phyloP scores from a whole-genome alignment of 768 basidiomycete genomes.

The Rhodotorula toruloides region DNA sequence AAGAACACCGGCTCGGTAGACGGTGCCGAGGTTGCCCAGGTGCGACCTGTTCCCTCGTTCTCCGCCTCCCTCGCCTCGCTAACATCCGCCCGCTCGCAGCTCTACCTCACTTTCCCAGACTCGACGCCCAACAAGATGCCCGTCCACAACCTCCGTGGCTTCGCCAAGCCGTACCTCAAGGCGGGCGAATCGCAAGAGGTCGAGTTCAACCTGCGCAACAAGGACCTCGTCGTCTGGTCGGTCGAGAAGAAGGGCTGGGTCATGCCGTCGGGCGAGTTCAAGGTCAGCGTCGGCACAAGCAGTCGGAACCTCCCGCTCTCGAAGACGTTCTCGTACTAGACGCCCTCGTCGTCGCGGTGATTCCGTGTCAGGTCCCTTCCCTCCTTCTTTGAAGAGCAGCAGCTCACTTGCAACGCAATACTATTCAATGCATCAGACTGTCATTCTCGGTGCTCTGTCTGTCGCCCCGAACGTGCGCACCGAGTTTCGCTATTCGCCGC shows the following conservation, averaged over 20 bases:
- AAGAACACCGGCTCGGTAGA: constrained; percentile 29
- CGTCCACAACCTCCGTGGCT: constrained; percentile 39
- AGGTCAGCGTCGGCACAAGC: constrained; percentile 33
- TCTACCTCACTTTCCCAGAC: constrained; percentile 36
- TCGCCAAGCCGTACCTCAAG: constrained; percentile 39
- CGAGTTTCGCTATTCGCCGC: too few species aligned
- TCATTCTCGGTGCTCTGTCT: too few species aligned
- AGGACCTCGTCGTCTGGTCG: constrained; percentile 30
- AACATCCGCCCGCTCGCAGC: constrained; percentile 7
- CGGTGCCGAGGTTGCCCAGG: constrained; percentile 31
- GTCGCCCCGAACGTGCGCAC: too few species aligned
- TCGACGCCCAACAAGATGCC: constrained; percentile 23
- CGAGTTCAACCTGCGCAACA: constrained; percentile 44
- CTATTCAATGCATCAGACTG: too few species aligned
- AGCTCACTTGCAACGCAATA: too few species aligned
- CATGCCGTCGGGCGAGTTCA: constrained; percentile 35
- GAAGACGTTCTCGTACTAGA: too few species aligned
- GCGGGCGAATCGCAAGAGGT: constrained; percentile 41
- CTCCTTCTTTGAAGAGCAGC: too few species aligned
- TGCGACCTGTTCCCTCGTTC: too few species aligned
- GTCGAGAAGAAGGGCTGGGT: constrained; percentile 30
- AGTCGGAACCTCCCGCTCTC: too few species aligned
- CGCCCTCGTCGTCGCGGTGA: too few species aligned
- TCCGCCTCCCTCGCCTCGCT: too few species aligned
- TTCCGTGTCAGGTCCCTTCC: too few species aligned